These are phyloP conservation scores for Alternaria sp. DNA, from an alignment of 2,329 filamentous ascomycete genomes.

Conservation along the genomic window DNA sequence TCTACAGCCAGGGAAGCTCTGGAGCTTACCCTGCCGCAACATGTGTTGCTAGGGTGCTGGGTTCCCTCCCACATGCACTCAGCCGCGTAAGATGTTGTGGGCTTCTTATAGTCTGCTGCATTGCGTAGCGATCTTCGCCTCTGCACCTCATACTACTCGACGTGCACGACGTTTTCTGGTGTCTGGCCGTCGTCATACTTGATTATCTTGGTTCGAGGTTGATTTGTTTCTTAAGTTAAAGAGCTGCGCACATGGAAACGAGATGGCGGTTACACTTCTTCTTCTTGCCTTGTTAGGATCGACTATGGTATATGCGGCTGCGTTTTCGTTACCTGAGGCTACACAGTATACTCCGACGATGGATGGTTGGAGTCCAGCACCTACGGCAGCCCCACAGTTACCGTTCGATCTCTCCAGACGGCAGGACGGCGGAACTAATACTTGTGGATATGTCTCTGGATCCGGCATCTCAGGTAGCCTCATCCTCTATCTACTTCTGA, in stretches of 20 bases:
- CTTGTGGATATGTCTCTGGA: slow-evolving; percentile 41
- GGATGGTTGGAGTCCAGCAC: slow-evolving; percentile 42
- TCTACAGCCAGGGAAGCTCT: slow-evolving; percentile 22
- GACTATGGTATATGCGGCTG: slow-evolving; percentile 29
- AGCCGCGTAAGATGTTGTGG: slow-evolving; percentile 14
- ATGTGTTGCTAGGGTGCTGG: slow-evolving; percentile 12
- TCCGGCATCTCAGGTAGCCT: slow-evolving; percentile 25
- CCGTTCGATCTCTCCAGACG: slow-evolving; percentile 37
- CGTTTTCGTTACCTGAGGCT: slow-evolving; percentile 37
- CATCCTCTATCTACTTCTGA: not conserved
- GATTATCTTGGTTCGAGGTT: not conserved
- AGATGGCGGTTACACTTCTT: slow-evolving; percentile 31
- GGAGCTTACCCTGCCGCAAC: slow-evolving; percentile 21
- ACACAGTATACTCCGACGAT: slow-evolving; percentile 29
- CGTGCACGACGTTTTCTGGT: not conserved
- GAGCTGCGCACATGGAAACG: slow-evolving; percentile 21
- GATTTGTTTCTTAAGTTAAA: not conserved
- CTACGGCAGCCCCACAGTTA: slow-evolving; percentile 33
- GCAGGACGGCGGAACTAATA: slow-evolving; percentile 24
- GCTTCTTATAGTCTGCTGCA: slow-evolving; percentile 16
- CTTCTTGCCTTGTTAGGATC: slow-evolving; percentile 39
- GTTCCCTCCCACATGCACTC: slow-evolving; percentile 11
- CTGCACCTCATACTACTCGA: not conserved
- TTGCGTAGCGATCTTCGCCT: slow-evolving; percentile 19
- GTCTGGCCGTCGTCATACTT: not conserved